phyloP scores from a whole-genome alignment of 371 early-diverging fungal genomes.

The Caulochytrium protostelioides region DNA sequence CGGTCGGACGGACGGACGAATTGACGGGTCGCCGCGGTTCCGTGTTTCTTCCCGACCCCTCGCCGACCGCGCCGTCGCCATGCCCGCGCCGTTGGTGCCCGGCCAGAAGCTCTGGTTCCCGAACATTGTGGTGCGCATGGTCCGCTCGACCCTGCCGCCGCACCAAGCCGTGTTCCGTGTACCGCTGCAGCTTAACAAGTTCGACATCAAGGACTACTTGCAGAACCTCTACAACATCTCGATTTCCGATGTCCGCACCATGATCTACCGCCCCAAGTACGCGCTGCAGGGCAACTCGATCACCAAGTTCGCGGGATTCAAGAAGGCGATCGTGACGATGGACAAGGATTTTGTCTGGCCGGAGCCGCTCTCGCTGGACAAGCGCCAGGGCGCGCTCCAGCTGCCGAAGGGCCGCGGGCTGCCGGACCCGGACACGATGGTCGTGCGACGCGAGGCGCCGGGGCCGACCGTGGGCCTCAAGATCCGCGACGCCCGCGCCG shows the following conservation, averaged over 20 bases:
- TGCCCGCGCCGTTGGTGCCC: not conserved
- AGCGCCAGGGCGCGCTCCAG: too few relatives aligned
- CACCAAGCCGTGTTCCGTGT: slow-evolving; percentile 85
- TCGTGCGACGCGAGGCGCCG: too few relatives aligned
- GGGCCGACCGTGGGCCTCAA: too few relatives aligned
- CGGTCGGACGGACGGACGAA: too few relatives aligned
- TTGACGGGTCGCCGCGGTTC: too few relatives aligned
- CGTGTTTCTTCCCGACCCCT: too few relatives aligned
- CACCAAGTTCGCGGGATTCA: slow-evolving; percentile 28
- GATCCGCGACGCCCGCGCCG: too few relatives aligned
- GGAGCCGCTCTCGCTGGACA: too few relatives aligned
- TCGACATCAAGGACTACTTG: slow-evolving; percentile 75
- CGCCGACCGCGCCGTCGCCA: too few relatives aligned
- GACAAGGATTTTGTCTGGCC: slow-evolving; percentile 66
- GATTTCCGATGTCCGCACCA: slow-evolving; percentile 71
- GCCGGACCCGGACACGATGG: too few relatives aligned
- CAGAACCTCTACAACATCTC: slow-evolving; percentile 61
- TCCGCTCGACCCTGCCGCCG: slow-evolving; percentile 56
- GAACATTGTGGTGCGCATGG: slow-evolving; percentile 61
- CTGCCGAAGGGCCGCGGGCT: too few relatives aligned
- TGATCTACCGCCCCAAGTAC: slow-evolving; percentile 45
- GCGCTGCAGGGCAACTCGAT: slow-evolving; percentile 23
- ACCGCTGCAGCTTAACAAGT: slow-evolving; percentile 77
- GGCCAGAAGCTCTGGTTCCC: slow-evolving; percentile 63
- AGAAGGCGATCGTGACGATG: slow-evolving; percentile 81